Base-by-base conservation (phyloP, 2,329 filamentous ascomycete genomes). In the Fusarium sp. region DNA sequence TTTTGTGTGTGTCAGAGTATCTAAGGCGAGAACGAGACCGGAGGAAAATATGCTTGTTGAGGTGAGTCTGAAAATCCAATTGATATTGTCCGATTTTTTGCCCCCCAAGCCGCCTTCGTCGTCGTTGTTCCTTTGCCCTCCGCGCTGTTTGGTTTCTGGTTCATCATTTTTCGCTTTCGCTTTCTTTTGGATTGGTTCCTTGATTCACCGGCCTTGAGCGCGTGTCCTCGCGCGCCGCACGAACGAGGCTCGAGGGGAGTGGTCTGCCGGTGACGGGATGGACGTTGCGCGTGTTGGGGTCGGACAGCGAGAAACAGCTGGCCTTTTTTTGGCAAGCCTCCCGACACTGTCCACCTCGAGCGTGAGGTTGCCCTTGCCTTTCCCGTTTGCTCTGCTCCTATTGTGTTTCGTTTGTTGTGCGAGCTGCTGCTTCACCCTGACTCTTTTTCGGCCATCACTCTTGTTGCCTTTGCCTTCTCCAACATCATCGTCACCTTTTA, bases 21-120 rank as follows among this genome's bases (percentile, higher is more conserved):
- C 34, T n/a, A 52, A 52, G 25, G 48, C 48, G 14, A 48, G 43
- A 13, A 41, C 60, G 35, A 63, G 50, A 54, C 13, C n/a, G 34
- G 64, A 69, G 68, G 48, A 57, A 25, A 73, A 74, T 64, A 82
- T 83, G 82, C 79, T 83, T 81, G 81, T 82, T 67, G 81, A 83
- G 77, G 82, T 83, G 77, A 81, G 82, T 82, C 9, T 67, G 63
- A 67, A 75, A 75, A 65, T 52, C 63, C 61, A 64, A 63, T 64
- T 70, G 64, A 56, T 67, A 25, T 48, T 71, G 45, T 60, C 32
- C 54, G 25, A 64, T 41, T 65, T 66, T 71, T 62, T 72, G 48
- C 30, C 58, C 63, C 48, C 41, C 32, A 23, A 23, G 30, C 32
- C 64, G 61, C 63, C 57, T 59, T 23, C 56, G 41, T 50, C 52